Evolutionary conservation across 306 rosid genomes (phyloP), one percentile per base, ranked within the genome.

Genomic region (Rosa multiflora): DNA sequence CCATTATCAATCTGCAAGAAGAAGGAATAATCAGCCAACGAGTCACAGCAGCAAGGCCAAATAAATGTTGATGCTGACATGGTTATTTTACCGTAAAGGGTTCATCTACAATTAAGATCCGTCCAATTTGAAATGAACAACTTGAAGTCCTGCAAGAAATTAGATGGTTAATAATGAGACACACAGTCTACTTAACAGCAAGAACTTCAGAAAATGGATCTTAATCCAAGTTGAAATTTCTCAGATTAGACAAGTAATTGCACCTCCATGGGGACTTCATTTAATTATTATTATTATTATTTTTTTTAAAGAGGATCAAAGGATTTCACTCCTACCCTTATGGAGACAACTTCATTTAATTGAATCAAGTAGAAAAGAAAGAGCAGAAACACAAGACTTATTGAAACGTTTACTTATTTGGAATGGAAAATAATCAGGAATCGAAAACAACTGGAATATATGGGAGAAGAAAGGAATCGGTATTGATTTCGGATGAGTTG

Each of bases 61-160:
- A 14, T 37, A 18, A 23, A 11, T 55, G 48, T 43, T n/a, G 26
- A 58, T 52, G 73, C 14, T 66, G 74, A 64, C 14, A 67, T 13
- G 64, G 37, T 68, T 23, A 73, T 79, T 88, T 86, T 83, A 95
- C 99, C 80, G 99, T 89, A 83, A 95, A 95, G 74, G 96, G 90
- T 48, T 91, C 94, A 6, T 95, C 85, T 42, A 83, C 88, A 26
- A 95, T 71, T 48, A 95, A 89, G 85, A 95, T 83, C 47, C 97
- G 97, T 79, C 97, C 98, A 66, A 95, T 92, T 90, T 91, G 92
- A 79, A 91, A 92, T 48, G 98, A 44, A 84, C 72, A 87, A 37
- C 79, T 88, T 17, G 90, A 87, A 14, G 91, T 92, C 99, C 99
- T 94, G 91, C 82, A 82, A 59, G 78, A 75, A 10, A 81, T 67